Base-by-base conservation (phyloP, 1,139 yeast species). In the Zygosaccharomyces sapae region DNA sequence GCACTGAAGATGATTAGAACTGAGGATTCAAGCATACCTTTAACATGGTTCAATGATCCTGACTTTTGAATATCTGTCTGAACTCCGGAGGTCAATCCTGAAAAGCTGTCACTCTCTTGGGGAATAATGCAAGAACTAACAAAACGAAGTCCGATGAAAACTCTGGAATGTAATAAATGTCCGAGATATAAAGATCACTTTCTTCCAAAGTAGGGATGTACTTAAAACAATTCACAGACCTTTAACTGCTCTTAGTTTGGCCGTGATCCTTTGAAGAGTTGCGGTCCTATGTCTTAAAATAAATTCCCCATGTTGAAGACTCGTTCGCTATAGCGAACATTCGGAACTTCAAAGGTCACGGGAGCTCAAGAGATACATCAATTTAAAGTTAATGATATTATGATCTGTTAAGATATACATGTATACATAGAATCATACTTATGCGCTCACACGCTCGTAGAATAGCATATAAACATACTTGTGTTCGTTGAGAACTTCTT, bases 401-500 rank as follows among this genome's bases (percentile, higher is more conserved):
- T 30, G 8, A 10, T n/a, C n/a, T 30, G 18, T 30, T 10, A 5
- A 10, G 5, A 10, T n/a, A n/a, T 30, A n/a, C 12, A 5, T 30
- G 33, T 10, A 10, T 31, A 31, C 34, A 31, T 31, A 31, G 6
- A 31, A 13, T 12, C 8, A 31, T 5, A 31, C 16, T 38, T 35
- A 35, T 34, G 41, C 43, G 25, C 35, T 45, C 9, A 51, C 37
- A 39, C 50, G 57, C 49, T 90, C 96, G 61, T 86, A 90, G 59
- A 86, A 84, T 50, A 90, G 69, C 83, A 90, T 78, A 66, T 90
- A 90, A 2, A 81, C 96, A 18, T 86, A 86, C 12, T 81, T 72
- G 33, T 79, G 79, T 60, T 88, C 96, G 49, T 71, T 71, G 46
- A 87, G 69, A 1, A 88, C 87, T 16, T 82, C 78, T 1, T 71